A percentile compares a stretch with the other conserved stretches of the same genome.
Conservation (phyloP, 1,139 yeast genomes). For the Saccharomyces hybrid region DNA sequence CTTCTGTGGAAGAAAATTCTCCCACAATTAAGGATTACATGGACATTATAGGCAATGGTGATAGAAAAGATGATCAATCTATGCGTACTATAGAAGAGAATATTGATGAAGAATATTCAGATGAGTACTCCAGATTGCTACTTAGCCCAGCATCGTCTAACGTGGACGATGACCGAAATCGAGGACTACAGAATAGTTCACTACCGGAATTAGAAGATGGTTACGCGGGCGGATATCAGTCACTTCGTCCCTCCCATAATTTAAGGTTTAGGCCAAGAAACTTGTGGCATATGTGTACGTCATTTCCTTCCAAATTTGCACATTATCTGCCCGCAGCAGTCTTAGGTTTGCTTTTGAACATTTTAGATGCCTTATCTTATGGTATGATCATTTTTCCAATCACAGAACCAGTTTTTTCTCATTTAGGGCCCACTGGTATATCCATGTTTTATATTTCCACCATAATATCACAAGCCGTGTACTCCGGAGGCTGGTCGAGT, state of each 20-base stretch:
- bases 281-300: not conserved
- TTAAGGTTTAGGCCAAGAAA: not conserved
- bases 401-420: conserved; percentile 66
- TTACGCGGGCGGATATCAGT: not conserved
- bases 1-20: conserved; percentile 12
- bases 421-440: conserved; percentile 79
- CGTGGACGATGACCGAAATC: not conserved
- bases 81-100: conserved; percentile 1
- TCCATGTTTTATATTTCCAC: conserved; percentile 93
- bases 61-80: conserved; percentile 1
- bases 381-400: conserved; percentile 97
- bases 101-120: conserved; percentile 3
- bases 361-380: conserved; percentile 86
- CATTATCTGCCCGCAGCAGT: conserved; percentile 50
- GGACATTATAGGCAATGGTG: conserved; percentile 4
- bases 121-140: conserved; percentile 10
- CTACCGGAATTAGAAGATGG: not conserved
- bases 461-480: conserved; percentile 76
- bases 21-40: conserved; percentile 5
- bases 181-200: not conserved
- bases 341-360: conserved; percentile 74
- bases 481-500: conserved; percentile 83
- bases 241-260: not conserved
- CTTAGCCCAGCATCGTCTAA: conserved; percentile 10
- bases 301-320: conserved; percentile 13